A percentile compares a stretch with the other conserved stretches of the same genome.
Conservation (phyloP, 352 stramenopile genomes). For the Vaucheria bursata region DNA sequence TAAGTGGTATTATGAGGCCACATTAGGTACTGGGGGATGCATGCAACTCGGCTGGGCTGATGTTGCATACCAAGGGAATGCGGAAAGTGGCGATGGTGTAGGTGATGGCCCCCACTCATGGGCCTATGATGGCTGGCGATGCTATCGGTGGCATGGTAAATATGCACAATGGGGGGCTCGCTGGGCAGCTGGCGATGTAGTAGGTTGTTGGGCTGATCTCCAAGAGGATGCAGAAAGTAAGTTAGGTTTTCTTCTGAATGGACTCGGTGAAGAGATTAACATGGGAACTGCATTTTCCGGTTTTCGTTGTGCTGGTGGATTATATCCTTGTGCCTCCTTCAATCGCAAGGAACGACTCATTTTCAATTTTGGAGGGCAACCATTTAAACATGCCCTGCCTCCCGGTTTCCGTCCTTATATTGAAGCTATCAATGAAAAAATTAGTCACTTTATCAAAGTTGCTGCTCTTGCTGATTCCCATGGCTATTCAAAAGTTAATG, state of each 20-base stretch:
- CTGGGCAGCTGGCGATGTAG: constrained; percentile 78
- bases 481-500: no score
- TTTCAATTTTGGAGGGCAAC: no score
- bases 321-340: constrained; percentile 69
- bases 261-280: constrained; percentile 63
- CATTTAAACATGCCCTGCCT: no score
- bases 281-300: constrained; percentile 65
- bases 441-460: no score
- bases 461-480: no score
- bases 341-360: constrained; percentile 62
- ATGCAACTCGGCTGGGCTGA: constrained; percentile 86
- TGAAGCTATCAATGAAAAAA: no score
- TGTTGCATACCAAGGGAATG: constrained; percentile 74
- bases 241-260: constrained; percentile 70
- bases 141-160: constrained; percentile 75
- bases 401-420: no score
- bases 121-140: constrained; percentile 80
- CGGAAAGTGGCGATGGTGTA: constrained; percentile 66
- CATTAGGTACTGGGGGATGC: constrained; percentile 72
- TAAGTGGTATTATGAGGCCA: constrained; percentile 86
- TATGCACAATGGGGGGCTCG: constrained; percentile 74
- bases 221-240: constrained; percentile 61
- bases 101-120: constrained; percentile 77
- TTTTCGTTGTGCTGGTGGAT: constrained; percentile 59
- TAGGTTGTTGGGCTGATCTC: constrained; percentile 75